Evolutionary conservation across 2,329 filamentous ascomycete species (phyloP).

Genomic region (Thelonectria blattea): DNA sequence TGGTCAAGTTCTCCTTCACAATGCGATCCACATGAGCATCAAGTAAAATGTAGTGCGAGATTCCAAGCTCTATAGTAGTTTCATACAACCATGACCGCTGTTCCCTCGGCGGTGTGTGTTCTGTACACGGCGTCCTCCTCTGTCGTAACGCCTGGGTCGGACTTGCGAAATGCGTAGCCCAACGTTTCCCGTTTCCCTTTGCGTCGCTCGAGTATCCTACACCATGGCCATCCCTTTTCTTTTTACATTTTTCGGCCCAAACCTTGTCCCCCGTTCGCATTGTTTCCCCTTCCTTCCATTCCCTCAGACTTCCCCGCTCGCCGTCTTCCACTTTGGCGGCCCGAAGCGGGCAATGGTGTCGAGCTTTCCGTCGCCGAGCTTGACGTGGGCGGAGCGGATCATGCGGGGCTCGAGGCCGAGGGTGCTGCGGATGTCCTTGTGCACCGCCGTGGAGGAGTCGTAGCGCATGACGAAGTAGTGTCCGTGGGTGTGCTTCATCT

Average conservation of each 20-base stretch:
- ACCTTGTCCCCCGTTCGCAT: not conserved
- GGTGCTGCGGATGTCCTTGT: constrained; percentile 76
- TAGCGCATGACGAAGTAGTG: constrained; percentile 99
- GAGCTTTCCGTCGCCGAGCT: constrained; percentile 73
- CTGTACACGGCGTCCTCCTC: constrained; percentile 36
- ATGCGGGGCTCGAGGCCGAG: constrained; percentile 87
- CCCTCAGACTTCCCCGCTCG: constrained; percentile 40
- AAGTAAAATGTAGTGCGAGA: constrained; percentile 10
- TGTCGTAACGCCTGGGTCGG: constrained; percentile 26
- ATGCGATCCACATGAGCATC: not conserved
- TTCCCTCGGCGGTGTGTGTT: constrained; percentile 27
- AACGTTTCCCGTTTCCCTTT: constrained; percentile 4
- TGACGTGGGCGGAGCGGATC: constrained; percentile 86
- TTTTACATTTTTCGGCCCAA: not conserved
- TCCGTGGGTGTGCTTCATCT: constrained; percentile 81
- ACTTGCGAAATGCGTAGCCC: constrained; percentile 14
- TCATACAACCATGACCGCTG: constrained; percentile 35
- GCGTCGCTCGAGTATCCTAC: constrained; percentile 30
- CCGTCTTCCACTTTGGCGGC: constrained; percentile 55
- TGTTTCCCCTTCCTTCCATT: not conserved
- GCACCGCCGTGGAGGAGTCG: constrained; percentile 76
- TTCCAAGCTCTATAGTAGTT: constrained; percentile 34
- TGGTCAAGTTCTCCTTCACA: not conserved
- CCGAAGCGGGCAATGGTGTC: constrained; percentile 58
- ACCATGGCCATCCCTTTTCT: constrained; percentile 9